Conservation (phyloP, 495 filamentous ascomycete species). For the Aspergillus conjunctus region DNA sequence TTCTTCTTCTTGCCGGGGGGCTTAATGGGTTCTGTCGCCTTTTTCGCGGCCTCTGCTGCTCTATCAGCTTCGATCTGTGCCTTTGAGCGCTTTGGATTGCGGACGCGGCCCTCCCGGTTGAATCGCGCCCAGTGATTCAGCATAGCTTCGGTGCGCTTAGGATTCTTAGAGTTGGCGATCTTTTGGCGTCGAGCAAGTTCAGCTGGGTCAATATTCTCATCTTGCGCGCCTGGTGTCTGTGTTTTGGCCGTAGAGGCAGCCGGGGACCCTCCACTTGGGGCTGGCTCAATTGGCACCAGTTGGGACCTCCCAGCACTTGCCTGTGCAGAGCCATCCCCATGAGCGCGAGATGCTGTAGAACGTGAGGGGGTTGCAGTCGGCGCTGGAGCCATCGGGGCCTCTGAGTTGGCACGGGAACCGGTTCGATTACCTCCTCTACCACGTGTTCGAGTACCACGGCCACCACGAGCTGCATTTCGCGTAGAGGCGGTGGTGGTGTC, state of each 20-base stretch:
- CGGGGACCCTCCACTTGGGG: slow-evolving; percentile 18
- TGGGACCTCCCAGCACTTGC: slow-evolving; percentile 21
- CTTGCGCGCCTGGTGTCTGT: slow-evolving; percentile 10
- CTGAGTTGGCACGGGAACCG: slow-evolving; percentile 29
- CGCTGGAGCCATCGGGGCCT: slow-evolving; percentile 23
- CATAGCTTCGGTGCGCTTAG: slow-evolving; percentile 52
- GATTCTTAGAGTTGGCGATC: slow-evolving; percentile 52
- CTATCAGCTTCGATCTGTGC: slow-evolving; percentile 49
- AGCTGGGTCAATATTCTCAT: slow-evolving; percentile 33
- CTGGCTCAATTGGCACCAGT: slow-evolving; percentile 30
- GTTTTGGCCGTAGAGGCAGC: slow-evolving; percentile 12
- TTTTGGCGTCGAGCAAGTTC: slow-evolving; percentile 41
- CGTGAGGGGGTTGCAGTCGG: slow-evolving; percentile 8
- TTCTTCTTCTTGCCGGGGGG: slow-evolving; percentile 24
- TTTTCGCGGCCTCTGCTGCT: slow-evolving; percentile 31
- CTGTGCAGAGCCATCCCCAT: slow-evolving; percentile 17
- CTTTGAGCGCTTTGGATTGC: slow-evolving; percentile 52
- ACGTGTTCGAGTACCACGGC: slow-evolving; percentile 51
- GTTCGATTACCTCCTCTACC: slow-evolving; percentile 52
- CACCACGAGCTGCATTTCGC: slow-evolving; percentile 45
- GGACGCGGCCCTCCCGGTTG: slow-evolving; percentile 45
- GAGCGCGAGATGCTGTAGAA: background rate
- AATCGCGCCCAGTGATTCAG: slow-evolving; percentile 52
- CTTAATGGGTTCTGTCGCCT: slow-evolving; percentile 33
- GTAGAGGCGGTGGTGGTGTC: slow-evolving; percentile 23